Evolutionary conservation across 306 rosid species (phyloP), one percentile per base, ranked within the genome.

Genomic region (Cajanus cajan): DNA sequence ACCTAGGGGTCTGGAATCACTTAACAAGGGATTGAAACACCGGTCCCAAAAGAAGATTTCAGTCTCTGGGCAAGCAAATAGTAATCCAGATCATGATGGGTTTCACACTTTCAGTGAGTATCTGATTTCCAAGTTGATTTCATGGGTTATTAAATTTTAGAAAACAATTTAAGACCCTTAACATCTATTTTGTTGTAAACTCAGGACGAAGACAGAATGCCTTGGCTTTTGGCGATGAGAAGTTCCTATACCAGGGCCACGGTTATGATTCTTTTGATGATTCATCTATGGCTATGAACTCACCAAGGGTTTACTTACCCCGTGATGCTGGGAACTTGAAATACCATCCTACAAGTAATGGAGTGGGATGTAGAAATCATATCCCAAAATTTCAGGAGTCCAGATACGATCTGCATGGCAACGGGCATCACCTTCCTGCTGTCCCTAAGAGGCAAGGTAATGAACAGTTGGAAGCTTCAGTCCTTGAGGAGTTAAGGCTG

Each of bases 1-100:
- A 86, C 99, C 99, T 52, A 87, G 97, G 78, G 99, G 98, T 19
- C 82, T 95, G 83, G 97, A 93, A 84, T 87, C 87, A 78, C 84
- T 78, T 58, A 90, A 91, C 86, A 93, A 84, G 85, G 99, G 91
- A 61, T 86, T 93, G 25, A 96, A 87, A 65, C 96, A 93, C 50
- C 87, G 99, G 77, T 89, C 99, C 3, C 98, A 93, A 10, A 90
- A 85, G 91, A 96, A 40, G 78, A 71, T 84, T 81, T 89, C 96
- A 21, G 76, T 93, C 79, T 72, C 94, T 58, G 93, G 92, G 65
- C 96, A 89, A 16, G 77, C 79, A 63, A 78, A 83, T 85, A 72
- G 76, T 68, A 61, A 86, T 8, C 59, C 84, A 6, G 89, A 96
- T 83, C 98, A 81, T 14, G 98, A 96, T 87, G 90, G 92, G 76